Evolutionary conservation across 2,329 filamentous ascomycete genomes (phyloP), one percentile per base, ranked within the genome.

Genomic region (Penicillium thymicola): DNA sequence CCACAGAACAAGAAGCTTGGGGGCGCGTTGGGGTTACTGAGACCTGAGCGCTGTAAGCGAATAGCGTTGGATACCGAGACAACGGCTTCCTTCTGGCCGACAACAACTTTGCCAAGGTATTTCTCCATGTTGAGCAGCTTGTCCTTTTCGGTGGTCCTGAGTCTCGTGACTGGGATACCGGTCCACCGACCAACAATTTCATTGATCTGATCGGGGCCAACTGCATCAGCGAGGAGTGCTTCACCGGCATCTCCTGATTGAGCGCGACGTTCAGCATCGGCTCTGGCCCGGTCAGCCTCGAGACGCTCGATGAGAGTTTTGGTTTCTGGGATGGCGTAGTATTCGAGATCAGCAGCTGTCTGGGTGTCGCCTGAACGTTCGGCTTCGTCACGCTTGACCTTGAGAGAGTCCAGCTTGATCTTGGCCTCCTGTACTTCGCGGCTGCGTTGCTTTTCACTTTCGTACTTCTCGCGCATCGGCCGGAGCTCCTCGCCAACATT

Each of bases 1-100:
- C 94, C 94, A 70, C 94, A 97, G 85, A 99, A 99, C 56, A 99
- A 83, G 87, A 99, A 99, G 71, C 91, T 96, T 3, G 94, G 94
- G 27, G 94, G 94, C 69, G 96, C 91, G 73, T 97, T 97, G 30
- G 94, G 94, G 72, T 99, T 99, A 76, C 85, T 85, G 42, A 99
- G 88, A 56, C 94, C 94, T 54, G 94, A 97, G 62, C 94, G 88
- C 75, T 97, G 93, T 40, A 99, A 84, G 62, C 94, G 87, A 70
- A 99, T 99, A 51, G 94, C 92, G 69, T 99, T 97, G 52, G 93
- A 93, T 32, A 99, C 94, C 1, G 92, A 91, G 54, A 85, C 83
- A 47, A 97, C 94, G 32, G 94, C 94, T 77, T 99, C 94, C 72
- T 86, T 91, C 76, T 99, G 94, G 50, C 94, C 94, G 51, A 99